Conservation (phyloP, 345 rosid genomes). For the Crucihimalaya himalaica region DNA sequence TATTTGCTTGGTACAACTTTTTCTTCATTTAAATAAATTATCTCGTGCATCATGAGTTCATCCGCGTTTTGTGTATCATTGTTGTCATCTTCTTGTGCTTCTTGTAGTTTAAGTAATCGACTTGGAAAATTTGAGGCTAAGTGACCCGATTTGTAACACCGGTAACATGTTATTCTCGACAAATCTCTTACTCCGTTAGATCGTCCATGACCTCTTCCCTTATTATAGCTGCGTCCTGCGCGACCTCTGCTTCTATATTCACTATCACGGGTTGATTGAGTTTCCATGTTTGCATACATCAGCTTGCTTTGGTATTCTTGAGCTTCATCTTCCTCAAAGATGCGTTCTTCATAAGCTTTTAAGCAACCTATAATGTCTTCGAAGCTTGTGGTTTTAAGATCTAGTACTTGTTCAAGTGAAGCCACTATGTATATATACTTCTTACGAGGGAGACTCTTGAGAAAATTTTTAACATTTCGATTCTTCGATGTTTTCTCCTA, state of each 20-base stretch:
- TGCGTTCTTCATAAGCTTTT: no score
- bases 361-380: no score
- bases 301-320: no score
- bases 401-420: no score
- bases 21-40: not conserved
- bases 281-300: not conserved
- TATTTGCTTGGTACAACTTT: not conserved
- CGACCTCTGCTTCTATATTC: not conserved
- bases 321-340: no score
- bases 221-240: not conserved
- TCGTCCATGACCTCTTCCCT: not conserved
- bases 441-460: no score
- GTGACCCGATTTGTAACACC: not conserved
- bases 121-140: not conserved
- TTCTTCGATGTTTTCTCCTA: no score
- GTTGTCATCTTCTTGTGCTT: not conserved
- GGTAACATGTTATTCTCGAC: no score
- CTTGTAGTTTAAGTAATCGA: not conserved
- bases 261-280: not conserved
- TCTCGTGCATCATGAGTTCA: not conserved
- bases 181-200: no score
- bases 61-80: not conserved
- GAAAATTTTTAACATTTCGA: no score
- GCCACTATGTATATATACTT: no score
- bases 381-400: no score